Percentiles rank a stretch among this genome's conserved stretches.
Evolutionary conservation across 352 stramenopile genomes (phyloP).

Genomic region (Globisporangium paroecandrum): DNA sequence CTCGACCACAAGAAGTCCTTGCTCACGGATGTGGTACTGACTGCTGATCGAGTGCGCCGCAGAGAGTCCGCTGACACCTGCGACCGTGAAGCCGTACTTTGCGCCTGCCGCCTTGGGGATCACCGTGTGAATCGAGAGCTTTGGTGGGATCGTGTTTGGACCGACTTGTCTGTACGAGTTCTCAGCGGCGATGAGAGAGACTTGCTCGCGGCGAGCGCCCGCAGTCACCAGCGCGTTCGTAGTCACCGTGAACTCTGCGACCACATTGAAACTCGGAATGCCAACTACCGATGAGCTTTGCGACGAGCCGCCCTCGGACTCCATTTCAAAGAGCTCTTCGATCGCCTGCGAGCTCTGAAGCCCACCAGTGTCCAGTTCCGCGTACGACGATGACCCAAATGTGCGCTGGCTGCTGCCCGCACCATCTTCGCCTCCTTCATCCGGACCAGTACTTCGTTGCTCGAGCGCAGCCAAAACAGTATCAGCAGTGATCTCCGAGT

Average conservation of each 20-base stretch:
- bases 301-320: conserved; percentile 55
- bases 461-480: conserved; percentile 71
- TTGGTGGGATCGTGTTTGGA: conserved; percentile 48
- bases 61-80: conserved; percentile 46
- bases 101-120: conserved; percentile 62
- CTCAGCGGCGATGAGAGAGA: conserved; percentile 55
- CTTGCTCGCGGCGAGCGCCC: conserved; percentile 59
- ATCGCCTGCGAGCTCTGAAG: conserved; percentile 47
- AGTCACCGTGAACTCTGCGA: conserved; percentile 74
- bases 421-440: conserved; percentile 29
- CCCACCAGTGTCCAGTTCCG: conserved; percentile 29
- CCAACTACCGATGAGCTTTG: conserved; percentile 23
- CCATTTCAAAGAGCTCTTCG: conserved; percentile 79
- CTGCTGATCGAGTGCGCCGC: conserved; percentile 68
- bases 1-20: conserved; percentile 76
- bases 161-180: conserved; percentile 76
- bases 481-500: conserved; percentile 76
- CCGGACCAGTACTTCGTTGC: conserved; percentile 40
- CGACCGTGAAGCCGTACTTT: conserved; percentile 57
- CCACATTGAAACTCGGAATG: conserved; percentile 50
- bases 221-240: conserved; percentile 59
- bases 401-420: conserved; percentile 33
- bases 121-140: conserved; percentile 76
- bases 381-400: conserved; percentile 45
- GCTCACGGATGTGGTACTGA: conserved; percentile 85